Evolutionary conservation across 23 red algal genomes (phyloP).

Genomic region (Gracilaria gracilis): DNA sequence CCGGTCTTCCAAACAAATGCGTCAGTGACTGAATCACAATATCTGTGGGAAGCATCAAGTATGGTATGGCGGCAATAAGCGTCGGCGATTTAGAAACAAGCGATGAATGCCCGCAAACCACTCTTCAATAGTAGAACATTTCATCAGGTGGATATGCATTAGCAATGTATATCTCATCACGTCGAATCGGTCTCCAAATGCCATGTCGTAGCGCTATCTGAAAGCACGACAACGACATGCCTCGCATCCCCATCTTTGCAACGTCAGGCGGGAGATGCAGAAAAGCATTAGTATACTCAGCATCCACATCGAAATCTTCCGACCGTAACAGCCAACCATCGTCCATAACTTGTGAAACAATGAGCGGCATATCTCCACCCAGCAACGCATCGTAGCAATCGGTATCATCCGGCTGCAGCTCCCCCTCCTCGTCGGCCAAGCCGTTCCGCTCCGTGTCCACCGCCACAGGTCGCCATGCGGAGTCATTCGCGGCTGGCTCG

Average conservation of each 20-base stretch:
- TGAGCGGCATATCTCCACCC: constrained; percentile 38
- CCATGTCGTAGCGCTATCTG: constrained; percentile 21
- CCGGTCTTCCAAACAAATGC: no score
- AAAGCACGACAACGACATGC: constrained; percentile 56
- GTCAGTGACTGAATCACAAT: no score
- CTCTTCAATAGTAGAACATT: constrained; percentile 47
- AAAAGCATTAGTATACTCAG: constrained; percentile 14
- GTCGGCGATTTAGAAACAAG: no score
- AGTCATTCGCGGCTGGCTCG: no score
- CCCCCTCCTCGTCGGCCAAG: not conserved
- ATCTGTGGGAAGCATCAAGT: no score
- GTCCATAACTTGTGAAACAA: constrained; percentile 4
- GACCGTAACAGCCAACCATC: constrained; percentile 43
- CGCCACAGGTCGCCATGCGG: no score
- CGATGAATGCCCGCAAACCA: no score
- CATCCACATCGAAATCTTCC: constrained; percentile 9
- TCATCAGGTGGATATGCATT: constrained; percentile 61
- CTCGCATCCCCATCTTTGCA: constrained; percentile 31
- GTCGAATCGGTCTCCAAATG: constrained; percentile 48
- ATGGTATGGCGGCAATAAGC: no score
- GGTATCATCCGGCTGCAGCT: not conserved
- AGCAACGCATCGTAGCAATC: not conserved
- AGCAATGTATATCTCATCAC: constrained; percentile 21
- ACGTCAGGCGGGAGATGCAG: constrained; percentile 27
- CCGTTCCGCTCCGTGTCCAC: no score